Evolutionary conservation across 2,329 filamentous ascomycete species (phyloP), one percentile per base, ranked within the genome.

Genomic region (Didymosphaeria variabile): DNA sequence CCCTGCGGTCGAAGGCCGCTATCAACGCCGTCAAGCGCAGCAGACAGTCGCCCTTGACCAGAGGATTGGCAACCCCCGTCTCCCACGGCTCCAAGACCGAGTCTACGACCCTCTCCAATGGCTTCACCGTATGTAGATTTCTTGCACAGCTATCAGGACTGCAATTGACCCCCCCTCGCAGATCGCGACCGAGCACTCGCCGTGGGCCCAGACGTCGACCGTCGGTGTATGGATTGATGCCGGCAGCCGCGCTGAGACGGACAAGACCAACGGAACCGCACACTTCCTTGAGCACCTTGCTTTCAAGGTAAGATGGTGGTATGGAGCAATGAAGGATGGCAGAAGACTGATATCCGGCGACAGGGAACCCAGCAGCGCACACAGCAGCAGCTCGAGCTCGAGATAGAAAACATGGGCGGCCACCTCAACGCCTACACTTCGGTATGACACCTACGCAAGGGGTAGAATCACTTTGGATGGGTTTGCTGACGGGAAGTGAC

Each of bases 361-460:
- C 61, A 94, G 94, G 95, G 95, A 74, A 99, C 95, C 72, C 87
- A 91, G 82, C 97, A 91, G 86, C 89, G 95, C 82, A 93, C 91
- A 69, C 95, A 99, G 84, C 91, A 96, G 80, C 95, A 99, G 85
- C 87, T 99, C 80, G 95, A 99, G 86, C 90, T 99, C 69, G 95
- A 99, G 86, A 98, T 99, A 79, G 95, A 99, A 88, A 99, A 99
- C 86, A 97, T 99, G 92, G 95, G 95, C 81, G 95, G 93, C 69
- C 95, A 99, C 85, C 88, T 99, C 75, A 99, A 99, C 84, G 95
- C 95, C 80, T 99, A 99, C 87, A 99, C 95, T 76, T 98, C 94
- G 86, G 94, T 97, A 89, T 77, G 91, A 68, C 47, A 61, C 29
- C 47, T 51, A 19, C 10, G 13, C 19, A 42, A 19, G 32, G 26